Evolutionary conservation across 352 stramenopile genomes (phyloP).

Genomic region (Globisporangium cederbergense): DNA sequence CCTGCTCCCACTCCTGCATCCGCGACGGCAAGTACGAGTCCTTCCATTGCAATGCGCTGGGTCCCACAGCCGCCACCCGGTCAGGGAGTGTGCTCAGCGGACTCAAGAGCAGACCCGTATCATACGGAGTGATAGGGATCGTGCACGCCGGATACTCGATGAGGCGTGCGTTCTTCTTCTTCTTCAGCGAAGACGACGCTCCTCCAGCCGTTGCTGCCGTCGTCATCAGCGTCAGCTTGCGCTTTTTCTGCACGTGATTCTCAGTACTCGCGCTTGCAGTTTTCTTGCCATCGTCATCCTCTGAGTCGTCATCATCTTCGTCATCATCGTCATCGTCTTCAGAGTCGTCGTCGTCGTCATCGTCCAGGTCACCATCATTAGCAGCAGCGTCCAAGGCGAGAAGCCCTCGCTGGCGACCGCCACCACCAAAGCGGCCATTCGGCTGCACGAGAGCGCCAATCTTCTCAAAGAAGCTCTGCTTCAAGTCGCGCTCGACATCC

Average conservation of each 20-base stretch:
- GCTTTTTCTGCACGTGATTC: slow-evolving; percentile 42
- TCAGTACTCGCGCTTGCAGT: not conserved
- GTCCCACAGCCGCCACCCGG: slow-evolving; percentile 58
- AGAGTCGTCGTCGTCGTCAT: slow-evolving; percentile 20
- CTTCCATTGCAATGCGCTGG: slow-evolving; percentile 69
- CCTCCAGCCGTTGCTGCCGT: slow-evolving; percentile 5
- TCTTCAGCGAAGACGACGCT: slow-evolving; percentile 27
- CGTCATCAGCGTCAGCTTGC: slow-evolving; percentile 54
- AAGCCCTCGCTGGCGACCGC: slow-evolving; percentile 11
- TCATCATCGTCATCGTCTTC: slow-evolving; percentile 8
- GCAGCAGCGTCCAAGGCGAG: slow-evolving; percentile 19
- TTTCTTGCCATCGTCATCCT: slow-evolving; percentile 21
- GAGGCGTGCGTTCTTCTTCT: slow-evolving; percentile 40
- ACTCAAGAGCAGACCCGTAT: slow-evolving; percentile 62
- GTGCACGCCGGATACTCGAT: slow-evolving; percentile 71
- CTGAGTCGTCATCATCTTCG: slow-evolving; percentile 26
- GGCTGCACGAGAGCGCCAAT: slow-evolving; percentile 55
- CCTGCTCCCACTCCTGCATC: slow-evolving; percentile 76
- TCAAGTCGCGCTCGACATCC: slow-evolving; percentile 51
- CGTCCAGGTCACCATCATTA: slow-evolving; percentile 24
- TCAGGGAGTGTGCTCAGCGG: slow-evolving; percentile 68
- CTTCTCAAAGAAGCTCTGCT: slow-evolving; percentile 67
- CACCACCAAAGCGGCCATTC: slow-evolving; percentile 36
- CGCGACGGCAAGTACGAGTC: slow-evolving; percentile 62
- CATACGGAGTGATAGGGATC: slow-evolving; percentile 62